Base-by-base conservation (phyloP, 1,139 yeast genomes). In the Meyerozyma smithsonii region DNA sequence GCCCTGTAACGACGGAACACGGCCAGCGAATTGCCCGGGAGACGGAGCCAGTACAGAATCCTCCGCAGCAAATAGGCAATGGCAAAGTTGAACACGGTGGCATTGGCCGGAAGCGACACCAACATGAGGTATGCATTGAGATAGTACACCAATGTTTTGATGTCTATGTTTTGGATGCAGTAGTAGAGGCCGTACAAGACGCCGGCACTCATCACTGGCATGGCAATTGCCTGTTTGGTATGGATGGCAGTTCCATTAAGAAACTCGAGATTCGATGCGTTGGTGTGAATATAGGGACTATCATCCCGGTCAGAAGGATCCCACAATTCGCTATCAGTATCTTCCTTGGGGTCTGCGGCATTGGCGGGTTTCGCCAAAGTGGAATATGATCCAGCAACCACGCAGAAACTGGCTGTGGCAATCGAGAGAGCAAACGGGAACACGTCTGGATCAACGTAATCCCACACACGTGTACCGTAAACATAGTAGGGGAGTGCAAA, bases 291-390 rank as follows among this genome's bases (percentile, higher is more conserved):
- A 43, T 36, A 51, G 32, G 10, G 43, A 6, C 60, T 54, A 8
- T 46, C 46, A 43, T 74, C 78, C 30, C 64, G 57, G 48, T 77
- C 81, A 0, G 69, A 47, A 8, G 72, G 73, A 50, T 78, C 80
- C 55, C 64, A 77, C 18, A 62, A 47, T 1, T 62, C 62, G 36
- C 65, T 66, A 3, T 44, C 41, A 18, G 41, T 44, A 20, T 62
- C 59, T 7, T 50, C 47, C 37, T 59, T 61, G 2, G 81, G 74
- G 15, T 61, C 62, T 12, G 53, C 48, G 1, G 81, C 79, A 40
- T 65, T 65, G 8, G 42, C 32, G 0, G 83, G 83, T 43, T 64
- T 62, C 30, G 61, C 56, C 8, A 77, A 39, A 0, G 80, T 62
- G 7, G 72, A 58, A 46, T 52, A 61, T 18, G 74, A 54, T 1